Percentiles rank a stretch among this genome's conserved stretches.
Conservation (phyloP, 208 protist genomes). For the Chromosphaera perkinsii region DNA sequence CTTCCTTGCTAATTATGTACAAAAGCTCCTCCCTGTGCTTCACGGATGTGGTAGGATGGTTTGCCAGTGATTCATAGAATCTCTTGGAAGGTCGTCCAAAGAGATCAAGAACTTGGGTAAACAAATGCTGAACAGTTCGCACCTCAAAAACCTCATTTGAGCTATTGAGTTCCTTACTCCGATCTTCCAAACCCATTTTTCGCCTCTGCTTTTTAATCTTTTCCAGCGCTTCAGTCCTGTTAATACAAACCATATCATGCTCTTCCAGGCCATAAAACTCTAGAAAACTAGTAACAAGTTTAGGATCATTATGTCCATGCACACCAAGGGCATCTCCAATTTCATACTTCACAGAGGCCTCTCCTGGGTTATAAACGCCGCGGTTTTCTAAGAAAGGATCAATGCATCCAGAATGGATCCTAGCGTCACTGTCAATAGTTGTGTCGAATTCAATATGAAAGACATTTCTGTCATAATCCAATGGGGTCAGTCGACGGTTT, state of each 20-base stretch:
- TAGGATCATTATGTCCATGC: constrained; percentile 25
- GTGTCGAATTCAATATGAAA: constrained; percentile 41
- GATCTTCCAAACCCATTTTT: too few species aligned
- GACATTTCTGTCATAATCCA: constrained; percentile 38
- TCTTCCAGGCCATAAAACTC: constrained; percentile 9
- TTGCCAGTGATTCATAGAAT: constrained; percentile 25
- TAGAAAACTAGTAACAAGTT: constrained; percentile 23
- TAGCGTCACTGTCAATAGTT: too few species aligned
- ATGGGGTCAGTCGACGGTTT: constrained; percentile 26
- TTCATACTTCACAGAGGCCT: constrained; percentile 15
- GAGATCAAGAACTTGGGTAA: constrained; percentile 24
- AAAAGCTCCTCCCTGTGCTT: constrained; percentile 26
- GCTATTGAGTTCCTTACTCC: too few species aligned
- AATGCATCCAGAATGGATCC: too few species aligned
- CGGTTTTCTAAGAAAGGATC: too few species aligned
- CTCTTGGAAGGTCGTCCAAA: constrained; percentile 23
- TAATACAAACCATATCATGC: constrained; percentile 1
- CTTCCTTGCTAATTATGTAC: background rate
- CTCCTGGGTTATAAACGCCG: background rate
- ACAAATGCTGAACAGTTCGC: constrained; percentile 9
- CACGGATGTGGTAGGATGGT: background rate
- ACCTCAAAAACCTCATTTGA: background rate
- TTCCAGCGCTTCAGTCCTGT: too few species aligned
- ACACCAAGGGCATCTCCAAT: constrained; percentile 45
- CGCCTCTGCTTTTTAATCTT: background rate